Conservation (phyloP, 2,329 filamentous ascomycete genomes). For the Macrophomina phaseolina region DNA sequence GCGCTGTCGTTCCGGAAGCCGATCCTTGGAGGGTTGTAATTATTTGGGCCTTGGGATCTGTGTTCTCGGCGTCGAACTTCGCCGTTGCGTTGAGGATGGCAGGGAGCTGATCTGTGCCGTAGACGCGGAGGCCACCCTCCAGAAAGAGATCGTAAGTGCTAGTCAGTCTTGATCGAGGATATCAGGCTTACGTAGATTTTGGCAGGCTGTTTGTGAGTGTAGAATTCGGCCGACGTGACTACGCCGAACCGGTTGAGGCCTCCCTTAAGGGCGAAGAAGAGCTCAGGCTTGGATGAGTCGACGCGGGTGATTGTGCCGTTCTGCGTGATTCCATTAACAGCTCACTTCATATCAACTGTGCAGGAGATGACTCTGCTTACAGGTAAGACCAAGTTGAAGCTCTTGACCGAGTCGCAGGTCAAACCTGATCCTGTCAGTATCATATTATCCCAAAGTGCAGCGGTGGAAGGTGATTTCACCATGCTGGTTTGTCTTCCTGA, state of each 20-base stretch:
- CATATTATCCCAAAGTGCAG: neutral
- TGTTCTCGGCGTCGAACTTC: neutral
- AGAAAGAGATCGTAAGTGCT: too few species aligned
- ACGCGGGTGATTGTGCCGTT: constrained; percentile 7
- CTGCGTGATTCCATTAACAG: neutral
- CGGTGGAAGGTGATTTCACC: neutral
- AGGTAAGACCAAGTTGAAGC: constrained; percentile 12
- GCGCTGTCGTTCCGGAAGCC: neutral
- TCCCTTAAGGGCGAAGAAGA: constrained; percentile 44
- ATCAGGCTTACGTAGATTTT: constrained; percentile 1
- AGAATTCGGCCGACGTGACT: constrained; percentile 34
- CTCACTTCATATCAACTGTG: too few species aligned
- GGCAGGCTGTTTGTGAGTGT: neutral
- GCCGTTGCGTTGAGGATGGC: constrained; percentile 9
- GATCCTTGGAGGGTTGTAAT: constrained; percentile 5
- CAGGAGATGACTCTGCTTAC: neutral
- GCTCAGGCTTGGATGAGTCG: constrained; percentile 32
- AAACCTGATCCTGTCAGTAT: neutral
- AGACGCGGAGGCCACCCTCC: constrained; percentile 1
- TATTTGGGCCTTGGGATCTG: neutral
- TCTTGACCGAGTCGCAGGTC: constrained; percentile 6
- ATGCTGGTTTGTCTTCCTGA: constrained; percentile 10
- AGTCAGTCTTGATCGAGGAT: neutral
- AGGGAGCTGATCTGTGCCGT: neutral
- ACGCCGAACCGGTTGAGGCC: constrained; percentile 47